Evolutionary conservation across 768 basidiomycete genomes (phyloP).

Genomic region (Amyloporia xantha): DNA sequence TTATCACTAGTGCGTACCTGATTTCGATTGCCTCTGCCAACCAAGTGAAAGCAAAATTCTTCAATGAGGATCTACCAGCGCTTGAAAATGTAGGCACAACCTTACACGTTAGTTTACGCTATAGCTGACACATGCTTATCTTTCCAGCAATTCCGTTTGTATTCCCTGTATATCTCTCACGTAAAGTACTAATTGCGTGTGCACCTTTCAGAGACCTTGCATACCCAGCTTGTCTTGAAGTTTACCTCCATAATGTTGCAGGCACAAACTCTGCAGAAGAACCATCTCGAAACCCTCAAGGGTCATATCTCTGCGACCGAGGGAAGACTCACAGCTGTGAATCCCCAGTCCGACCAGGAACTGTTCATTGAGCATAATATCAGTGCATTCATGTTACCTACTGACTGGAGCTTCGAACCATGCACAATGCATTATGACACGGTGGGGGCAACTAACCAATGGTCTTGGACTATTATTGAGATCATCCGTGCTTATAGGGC

Average conservation of each 20-base stretch:
- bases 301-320: conserved; percentile 41
- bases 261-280: conserved; percentile 51
- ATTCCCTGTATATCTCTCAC: neutral
- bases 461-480: neutral
- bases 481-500: conserved; percentile 29
- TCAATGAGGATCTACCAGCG: conserved; percentile 56
- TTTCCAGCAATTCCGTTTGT: conserved; percentile 65
- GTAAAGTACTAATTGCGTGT: neutral
- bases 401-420: conserved; percentile 72
- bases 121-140: conserved; percentile 8
- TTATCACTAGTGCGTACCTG: conserved; percentile 52
- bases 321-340: conserved; percentile 42
- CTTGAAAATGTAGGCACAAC: conserved; percentile 60
- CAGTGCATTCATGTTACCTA: conserved; percentile 55
- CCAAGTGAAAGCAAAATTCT: conserved; percentile 62
- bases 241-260: conserved; percentile 49
- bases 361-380: conserved; percentile 70
- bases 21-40: conserved; percentile 69
- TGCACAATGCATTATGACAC: conserved; percentile 72
- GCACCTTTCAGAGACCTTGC: conserved; percentile 52
- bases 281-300: conserved; percentile 55
- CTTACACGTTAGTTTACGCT: neutral
- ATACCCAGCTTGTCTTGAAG: conserved; percentile 52
- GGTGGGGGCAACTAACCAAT: conserved; percentile 32
- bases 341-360: conserved; percentile 55